A percentile compares a stretch with the other conserved stretches of the same genome.
These are phyloP conservation scores for Candida quercuum DNA, from an alignment of 805 yeast species.

Conservation along the genomic window DNA sequence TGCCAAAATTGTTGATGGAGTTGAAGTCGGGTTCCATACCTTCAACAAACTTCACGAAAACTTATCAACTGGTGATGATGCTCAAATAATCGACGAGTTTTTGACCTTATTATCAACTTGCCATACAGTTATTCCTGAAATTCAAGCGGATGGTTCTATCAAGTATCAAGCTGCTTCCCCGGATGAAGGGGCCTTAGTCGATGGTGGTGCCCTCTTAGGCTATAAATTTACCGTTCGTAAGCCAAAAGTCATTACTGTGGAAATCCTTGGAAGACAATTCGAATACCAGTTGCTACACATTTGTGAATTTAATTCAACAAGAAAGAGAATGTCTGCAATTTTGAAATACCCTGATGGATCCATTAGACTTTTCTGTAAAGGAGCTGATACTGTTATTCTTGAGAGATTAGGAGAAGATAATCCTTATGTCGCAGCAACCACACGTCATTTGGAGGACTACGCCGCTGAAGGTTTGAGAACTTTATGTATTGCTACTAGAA, in stretches of 20 bases:
- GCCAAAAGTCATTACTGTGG: conserved; percentile 75
- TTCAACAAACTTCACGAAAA: conserved; percentile 57
- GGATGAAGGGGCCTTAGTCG: conserved; percentile 97
- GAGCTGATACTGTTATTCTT: conserved; percentile 94
- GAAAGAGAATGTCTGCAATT: conserved; percentile 96
- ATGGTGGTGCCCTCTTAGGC: conserved; percentile 90
- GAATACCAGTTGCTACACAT: conserved; percentile 78
- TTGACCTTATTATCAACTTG: conserved; percentile 83
- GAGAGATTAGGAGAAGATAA: conserved; percentile 72
- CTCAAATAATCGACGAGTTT: conserved; percentile 61
- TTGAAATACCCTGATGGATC: conserved; percentile 92
- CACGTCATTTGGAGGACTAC: conserved; percentile 88
- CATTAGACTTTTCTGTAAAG: conserved; percentile 85
- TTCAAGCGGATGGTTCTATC: conserved; percentile 53
- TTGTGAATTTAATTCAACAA: conserved; percentile 95
- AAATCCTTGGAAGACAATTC: conserved; percentile 42
- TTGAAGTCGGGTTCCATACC: conserved; percentile 72
- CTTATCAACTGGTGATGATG: conserved; percentile 40
- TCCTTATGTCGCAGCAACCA: conserved; percentile 78
- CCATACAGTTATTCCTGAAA: conserved; percentile 96
- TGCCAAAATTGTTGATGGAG: conserved; percentile 69
- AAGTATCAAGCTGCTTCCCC: conserved; percentile 99
- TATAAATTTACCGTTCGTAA: conserved; percentile 79
- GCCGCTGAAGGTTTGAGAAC: conserved; percentile 96
- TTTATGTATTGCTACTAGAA: conserved; percentile 83